These are phyloP conservation scores for Colletotrichum chrysophilum DNA, from an alignment of 2,329 filamentous ascomycete species.

Conservation along the genomic window DNA sequence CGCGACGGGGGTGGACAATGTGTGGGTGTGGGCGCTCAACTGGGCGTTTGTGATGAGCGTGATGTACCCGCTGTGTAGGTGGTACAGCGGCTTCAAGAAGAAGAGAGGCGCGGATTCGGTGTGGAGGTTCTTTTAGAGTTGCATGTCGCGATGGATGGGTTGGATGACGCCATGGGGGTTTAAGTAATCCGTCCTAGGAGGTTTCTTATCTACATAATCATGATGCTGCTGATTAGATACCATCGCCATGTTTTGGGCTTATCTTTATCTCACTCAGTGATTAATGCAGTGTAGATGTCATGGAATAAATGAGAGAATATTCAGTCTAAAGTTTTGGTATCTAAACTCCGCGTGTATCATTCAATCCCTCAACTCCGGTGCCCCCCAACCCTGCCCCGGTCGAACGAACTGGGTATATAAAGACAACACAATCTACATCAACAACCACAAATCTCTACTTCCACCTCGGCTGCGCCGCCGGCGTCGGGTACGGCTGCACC, in stretches of 20 bases:
- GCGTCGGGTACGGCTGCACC: conserved; percentile 6
- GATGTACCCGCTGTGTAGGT: conserved; percentile 45
- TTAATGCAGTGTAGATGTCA: background rate
- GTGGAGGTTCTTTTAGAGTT: conserved; percentile 49
- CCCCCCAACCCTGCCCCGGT: background rate
- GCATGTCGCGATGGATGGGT: background rate
- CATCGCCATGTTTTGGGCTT: background rate
- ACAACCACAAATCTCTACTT: background rate
- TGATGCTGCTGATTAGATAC: background rate
- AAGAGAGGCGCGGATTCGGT: conserved; percentile 45
- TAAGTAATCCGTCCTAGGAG: background rate
- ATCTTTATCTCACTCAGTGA: background rate
- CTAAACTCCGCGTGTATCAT: background rate
- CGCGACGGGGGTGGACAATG: conserved; percentile 38
- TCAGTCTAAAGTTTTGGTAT: background rate
- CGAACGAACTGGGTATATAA: background rate
- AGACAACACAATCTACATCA: background rate
- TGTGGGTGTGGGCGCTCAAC: conserved; percentile 40
- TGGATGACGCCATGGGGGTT: background rate
- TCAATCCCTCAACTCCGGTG: background rate
- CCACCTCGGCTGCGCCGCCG: conserved; percentile 4
- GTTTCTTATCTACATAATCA: background rate
- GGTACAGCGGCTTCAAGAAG: conserved; percentile 49
- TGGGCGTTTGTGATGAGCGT: conserved; percentile 39
- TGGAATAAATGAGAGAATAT: background rate